These are phyloP conservation scores for Lyophyllum semitale DNA, from an alignment of 768 basidiomycete genomes.

Conservation along the genomic window DNA sequence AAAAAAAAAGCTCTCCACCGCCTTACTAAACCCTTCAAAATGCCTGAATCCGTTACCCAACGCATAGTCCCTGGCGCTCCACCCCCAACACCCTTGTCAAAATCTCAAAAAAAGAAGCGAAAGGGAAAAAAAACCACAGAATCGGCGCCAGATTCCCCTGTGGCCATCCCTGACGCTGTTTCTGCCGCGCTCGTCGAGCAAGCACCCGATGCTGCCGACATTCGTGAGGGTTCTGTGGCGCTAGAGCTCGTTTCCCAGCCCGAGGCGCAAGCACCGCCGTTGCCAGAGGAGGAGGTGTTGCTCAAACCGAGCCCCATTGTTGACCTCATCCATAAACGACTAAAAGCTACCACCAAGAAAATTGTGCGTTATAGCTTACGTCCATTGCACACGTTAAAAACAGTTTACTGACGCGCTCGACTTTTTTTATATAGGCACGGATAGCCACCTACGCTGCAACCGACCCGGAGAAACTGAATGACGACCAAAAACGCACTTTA, in stretches of 20 bases:
- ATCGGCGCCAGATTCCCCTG: slow-evolving; percentile 48
- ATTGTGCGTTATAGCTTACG: slow-evolving; percentile 53
- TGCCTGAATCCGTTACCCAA: slow-evolving; percentile 37
- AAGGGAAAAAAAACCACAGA: slow-evolving; percentile 49
- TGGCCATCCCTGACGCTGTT: slow-evolving; percentile 45
- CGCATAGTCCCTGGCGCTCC: slow-evolving; percentile 82
- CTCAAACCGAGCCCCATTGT: slow-evolving; percentile 69
- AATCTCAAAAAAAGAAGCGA: slow-evolving; percentile 74
- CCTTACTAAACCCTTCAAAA: slow-evolving; percentile 24
- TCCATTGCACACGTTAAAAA: neutral
- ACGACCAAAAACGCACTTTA: slow-evolving; percentile 80
- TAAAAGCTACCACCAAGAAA: slow-evolving; percentile 81
- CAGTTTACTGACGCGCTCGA: slow-evolving; percentile 9
- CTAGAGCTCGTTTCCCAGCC: slow-evolving; percentile 46
- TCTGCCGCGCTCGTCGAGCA: slow-evolving; percentile 50
- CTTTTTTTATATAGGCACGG: slow-evolving; percentile 52
- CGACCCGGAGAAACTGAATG: slow-evolving; percentile 74
- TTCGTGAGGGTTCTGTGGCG: slow-evolving; percentile 46
- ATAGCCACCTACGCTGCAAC: slow-evolving; percentile 71
- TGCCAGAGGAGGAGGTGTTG: slow-evolving; percentile 45
- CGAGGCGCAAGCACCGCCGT: slow-evolving; percentile 39
- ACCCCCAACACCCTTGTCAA: slow-evolving; percentile 57
- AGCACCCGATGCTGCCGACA: slow-evolving; percentile 47
- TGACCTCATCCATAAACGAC: slow-evolving; percentile 77
- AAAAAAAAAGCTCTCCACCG: slow-evolving; percentile 20